These are phyloP conservation scores for Priceomyces medius DNA, from an alignment of 805 yeast species.

Conservation along the genomic window DNA sequence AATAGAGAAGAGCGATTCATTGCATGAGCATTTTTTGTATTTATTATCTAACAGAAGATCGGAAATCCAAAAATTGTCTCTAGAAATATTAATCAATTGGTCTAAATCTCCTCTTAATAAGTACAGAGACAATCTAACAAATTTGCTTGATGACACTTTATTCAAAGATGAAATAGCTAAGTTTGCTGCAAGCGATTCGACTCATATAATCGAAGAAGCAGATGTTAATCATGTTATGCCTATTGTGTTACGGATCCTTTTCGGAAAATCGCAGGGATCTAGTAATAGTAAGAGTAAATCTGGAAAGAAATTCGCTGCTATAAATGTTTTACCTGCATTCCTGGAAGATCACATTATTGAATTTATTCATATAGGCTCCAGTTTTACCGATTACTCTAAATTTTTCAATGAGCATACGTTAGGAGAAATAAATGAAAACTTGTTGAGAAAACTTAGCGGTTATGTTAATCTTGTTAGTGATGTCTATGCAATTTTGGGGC, in stretches of 20 bases:
- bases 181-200: constrained; percentile 50
- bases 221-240: constrained; percentile 69
- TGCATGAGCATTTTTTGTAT: constrained; percentile 52
- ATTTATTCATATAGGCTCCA: constrained; percentile 64
- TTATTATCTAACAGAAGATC: constrained; percentile 61
- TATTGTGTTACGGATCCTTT: constrained; percentile 69
- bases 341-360: constrained; percentile 49
- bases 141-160: constrained; percentile 74
- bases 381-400: constrained; percentile 44
- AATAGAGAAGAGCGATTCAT: constrained; percentile 50
- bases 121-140: constrained; percentile 70
- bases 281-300: constrained; percentile 68
- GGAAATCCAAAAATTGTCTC: constrained; percentile 68
- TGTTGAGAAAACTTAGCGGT: constrained; percentile 58
- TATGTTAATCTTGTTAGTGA: constrained; percentile 62
- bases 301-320: constrained; percentile 69
- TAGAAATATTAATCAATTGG: constrained; percentile 66
- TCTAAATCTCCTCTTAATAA: constrained; percentile 57
- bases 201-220: constrained; percentile 54
- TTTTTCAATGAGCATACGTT: constrained; percentile 22
- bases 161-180: constrained; percentile 82
- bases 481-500: constrained; percentile 57
- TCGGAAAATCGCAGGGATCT: constrained; percentile 78
- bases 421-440: constrained; percentile 25
- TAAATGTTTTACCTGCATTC: constrained; percentile 60